Base-by-base conservation (phyloP, 352 stramenopile species). In the Aphanomyces astaci region DNA sequence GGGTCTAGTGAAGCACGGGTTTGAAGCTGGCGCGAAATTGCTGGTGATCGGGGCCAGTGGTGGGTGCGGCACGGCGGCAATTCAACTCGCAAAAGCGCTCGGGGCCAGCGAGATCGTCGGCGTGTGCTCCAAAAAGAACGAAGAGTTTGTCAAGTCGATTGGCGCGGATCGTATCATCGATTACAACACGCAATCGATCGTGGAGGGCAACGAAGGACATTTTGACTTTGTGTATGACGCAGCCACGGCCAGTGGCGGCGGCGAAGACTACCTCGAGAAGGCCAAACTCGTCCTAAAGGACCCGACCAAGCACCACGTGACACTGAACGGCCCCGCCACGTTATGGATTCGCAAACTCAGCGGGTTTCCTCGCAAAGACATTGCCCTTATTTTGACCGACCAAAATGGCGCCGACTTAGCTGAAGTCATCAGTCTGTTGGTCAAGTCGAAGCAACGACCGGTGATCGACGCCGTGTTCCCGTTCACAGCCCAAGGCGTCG, bases 71-170 rank as follows among this genome's bases (percentile, higher is more conserved):
- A 73, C 93, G 28, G 88, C 92, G 39, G 87, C 81, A 46, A 75
- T 95, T 59, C 88, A 96, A 70, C 72, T 97, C 52, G 88, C 87
- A 45, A 92, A 92, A 54, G 84, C 88, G 1, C 75, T 90, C 1
- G 84, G 83, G 31, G 89, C 89, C 75, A 76, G 88, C 62, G 82
- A 91, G 22, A 71, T 85, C 60, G 90, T 95, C 63, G 92, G 82
- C 24, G 85, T 84, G 66, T 94, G 85, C 74, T 93, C 81, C 59
- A 75, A 86, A 11, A 89, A 91, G 45, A 96, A 96, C 74, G 87
- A 77, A 24, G 84, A 85, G n/a, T 81, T 94, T 63, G 77, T 96
- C 55, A 77, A 78, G 63, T 76, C 69, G 30, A 72, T 89, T 15
- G 87, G 83, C 55, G 82, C 73, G 45, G 81, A 92, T 66, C 82